Base-by-base conservation (phyloP, 1,139 yeast genomes). In the Pichia sp. region DNA sequence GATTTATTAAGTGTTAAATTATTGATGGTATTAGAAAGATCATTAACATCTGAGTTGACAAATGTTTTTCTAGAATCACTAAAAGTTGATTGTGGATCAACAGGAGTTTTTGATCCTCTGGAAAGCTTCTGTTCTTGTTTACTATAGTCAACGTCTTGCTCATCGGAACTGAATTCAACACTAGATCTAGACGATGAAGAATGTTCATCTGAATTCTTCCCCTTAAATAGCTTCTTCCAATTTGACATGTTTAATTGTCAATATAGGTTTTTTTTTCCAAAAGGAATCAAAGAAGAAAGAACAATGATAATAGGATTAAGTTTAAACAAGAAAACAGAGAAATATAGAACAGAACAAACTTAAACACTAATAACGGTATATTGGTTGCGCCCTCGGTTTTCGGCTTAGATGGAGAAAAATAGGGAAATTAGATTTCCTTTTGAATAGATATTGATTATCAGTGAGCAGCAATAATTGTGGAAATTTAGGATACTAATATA, bases 221-320 rank as follows among this genome's bases (percentile, higher is more conserved):
- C 36, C 28, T 55, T 57, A 45, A 59, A 59, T 22, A 58, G 47
- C 37, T 59, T 59, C 45, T 55, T 59, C 63, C 63, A 59, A 29
- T 55, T 59, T 4, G 63, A 59, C 63, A 59, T 59, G 12, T 5
- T 45, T 23, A 11, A 4, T 26, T 16, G 30, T 25, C 26, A 16
- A 16, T 16, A 16, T 16, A 16, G 16, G 16, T 16, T 16, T 16
- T 16, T 16, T 16, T 16, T 16, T 16, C 16, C 16, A 16, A 16
- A 16, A 16, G 16, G 16, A 16, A 16, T 16, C 16, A 16, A 16
- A 16, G 16, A 16, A 16, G 16, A 16, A 16, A 16, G 16, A 16
- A 16, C 16, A 16, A 16, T 16, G 16, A 16, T 16, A 16, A 16
- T 16, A 16, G 16, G 16, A 16, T 16, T 16, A 16, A 16, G 16